Evolutionary conservation across 495 filamentous ascomycete genomes (phyloP).

Genomic region (Aspergillus sclerotioniger): DNA sequence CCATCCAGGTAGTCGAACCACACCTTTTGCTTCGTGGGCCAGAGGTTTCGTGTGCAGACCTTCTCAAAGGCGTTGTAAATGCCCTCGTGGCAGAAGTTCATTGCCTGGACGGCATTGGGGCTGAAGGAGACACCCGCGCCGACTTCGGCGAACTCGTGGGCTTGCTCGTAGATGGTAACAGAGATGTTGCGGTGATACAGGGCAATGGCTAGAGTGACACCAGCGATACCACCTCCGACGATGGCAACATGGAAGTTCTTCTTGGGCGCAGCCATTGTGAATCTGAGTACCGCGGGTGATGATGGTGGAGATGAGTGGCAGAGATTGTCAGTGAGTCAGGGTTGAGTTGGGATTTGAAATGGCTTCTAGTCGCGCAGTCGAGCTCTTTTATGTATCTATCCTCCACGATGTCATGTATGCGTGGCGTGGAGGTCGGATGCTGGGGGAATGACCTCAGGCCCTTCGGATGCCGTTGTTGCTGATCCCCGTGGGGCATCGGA

Average conservation of each 20-base stretch:
- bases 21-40: slow-evolving; percentile 28
- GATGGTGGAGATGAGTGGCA: background rate
- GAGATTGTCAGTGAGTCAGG: too few species aligned
- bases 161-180: slow-evolving; percentile 54
- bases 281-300: background rate
- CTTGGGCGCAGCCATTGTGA: slow-evolving; percentile 11
- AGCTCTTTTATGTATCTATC: slow-evolving; percentile 3
- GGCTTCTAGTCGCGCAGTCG: background rate
- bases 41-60: slow-evolving; percentile 39
- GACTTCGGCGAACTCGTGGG: slow-evolving; percentile 48
- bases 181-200: slow-evolving; percentile 35
- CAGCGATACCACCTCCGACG: slow-evolving; percentile 39
- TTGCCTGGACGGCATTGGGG: slow-evolving; percentile 57
- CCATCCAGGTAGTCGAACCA: slow-evolving; percentile 31
- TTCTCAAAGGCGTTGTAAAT: slow-evolving; percentile 43
- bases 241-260: slow-evolving; percentile 37
- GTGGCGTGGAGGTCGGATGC: slow-evolving; percentile 18
- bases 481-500: slow-evolving; percentile 16
- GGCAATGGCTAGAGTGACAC: slow-evolving; percentile 34
- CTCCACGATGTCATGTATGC: background rate
- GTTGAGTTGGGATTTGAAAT: background rate
- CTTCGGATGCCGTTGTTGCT: slow-evolving; percentile 12
- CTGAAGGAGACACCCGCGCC: slow-evolving; percentile 63
- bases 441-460: slow-evolving; percentile 8
- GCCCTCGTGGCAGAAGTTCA: slow-evolving; percentile 49